Evolutionary conservation across 2,329 filamentous ascomycete genomes (phyloP).

Genomic region (Sarocladium oryzae): DNA sequence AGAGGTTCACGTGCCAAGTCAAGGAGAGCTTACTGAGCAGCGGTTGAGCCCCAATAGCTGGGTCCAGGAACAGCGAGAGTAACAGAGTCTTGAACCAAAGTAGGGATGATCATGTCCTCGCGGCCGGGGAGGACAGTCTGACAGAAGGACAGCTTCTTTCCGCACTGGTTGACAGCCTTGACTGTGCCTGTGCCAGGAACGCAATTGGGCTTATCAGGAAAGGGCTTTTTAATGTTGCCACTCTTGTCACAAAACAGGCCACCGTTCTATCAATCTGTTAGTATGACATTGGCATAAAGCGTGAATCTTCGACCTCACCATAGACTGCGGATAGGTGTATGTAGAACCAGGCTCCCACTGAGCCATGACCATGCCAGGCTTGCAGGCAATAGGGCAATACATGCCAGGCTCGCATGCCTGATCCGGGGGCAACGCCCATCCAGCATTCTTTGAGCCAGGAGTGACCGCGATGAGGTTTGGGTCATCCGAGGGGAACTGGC

Average conservation of each 20-base stretch:
- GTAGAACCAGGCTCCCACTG: constrained; percentile 70
- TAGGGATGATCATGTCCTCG: constrained; percentile 78
- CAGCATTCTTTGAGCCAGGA: constrained; percentile 56
- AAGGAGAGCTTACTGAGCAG: constrained; percentile 58
- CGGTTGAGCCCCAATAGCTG: constrained; percentile 65
- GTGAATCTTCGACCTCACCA: constrained; percentile 49
- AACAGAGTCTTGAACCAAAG: constrained; percentile 50
- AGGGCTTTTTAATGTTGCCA: constrained; percentile 63
- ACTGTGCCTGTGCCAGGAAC: constrained; percentile 61
- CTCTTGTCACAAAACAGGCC: constrained; percentile 64
- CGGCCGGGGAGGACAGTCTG: constrained; percentile 75
- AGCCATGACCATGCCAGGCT: constrained; percentile 66
- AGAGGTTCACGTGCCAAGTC: not conserved
- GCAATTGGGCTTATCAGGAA: constrained; percentile 62
- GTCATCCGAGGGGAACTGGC: constrained; percentile 55
- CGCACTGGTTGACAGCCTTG: constrained; percentile 59
- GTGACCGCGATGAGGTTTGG: constrained; percentile 63
- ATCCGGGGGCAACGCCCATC: constrained; percentile 76
- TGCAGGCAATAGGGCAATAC: constrained; percentile 74
- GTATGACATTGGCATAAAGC: constrained; percentile 9
- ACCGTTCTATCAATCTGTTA: constrained; percentile 49
- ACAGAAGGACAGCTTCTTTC: constrained; percentile 61
- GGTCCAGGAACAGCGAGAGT: constrained; percentile 64
- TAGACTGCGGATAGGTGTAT: constrained; percentile 64
- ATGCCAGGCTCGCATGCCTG: constrained; percentile 58